Evolutionary conservation across 2,329 filamentous ascomycete species (phyloP), one percentile per base, ranked within the genome.

Genomic region (Emergomyces orientalis): DNA sequence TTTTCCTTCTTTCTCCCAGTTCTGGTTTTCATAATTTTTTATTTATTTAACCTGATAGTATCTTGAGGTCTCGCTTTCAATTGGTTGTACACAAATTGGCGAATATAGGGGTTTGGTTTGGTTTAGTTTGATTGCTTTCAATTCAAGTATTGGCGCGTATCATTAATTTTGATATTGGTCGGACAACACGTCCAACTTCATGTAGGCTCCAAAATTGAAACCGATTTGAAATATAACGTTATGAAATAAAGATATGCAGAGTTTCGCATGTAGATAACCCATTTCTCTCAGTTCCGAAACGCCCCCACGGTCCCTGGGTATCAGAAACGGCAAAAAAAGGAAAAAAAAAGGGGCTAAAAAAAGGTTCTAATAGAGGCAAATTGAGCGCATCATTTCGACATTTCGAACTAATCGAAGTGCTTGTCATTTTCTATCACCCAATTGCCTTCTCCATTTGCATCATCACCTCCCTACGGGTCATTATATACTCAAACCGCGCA

Each of bases 401-500:
- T 5, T 2, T 2, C 13, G 37, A 17, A 13, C 37, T 39, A 39
- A 39, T 39, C 37, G 13, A 14, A 39, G 4, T 17, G 14, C 2
- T 39, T 17, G 37, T 17, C 25, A 8, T 51, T 27, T 27, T 17
- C 22, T 13, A 27, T 54, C 30, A 34, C 8, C 22, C 32, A 11
- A 19, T 30, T 34, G 13, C 6, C 2, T 37, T 6, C 30, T 43
- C 17, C 55, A n/a, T 62, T 64, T 58, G 49, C 66, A 62, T 19
- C 69, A 43, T 30, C 69, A 49, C 64, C 66, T 32, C 65, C 67
- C 69, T 68, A 11, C 70, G 69, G 66, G 72, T 65, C 41, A 66
- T 64, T 32, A 78, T 68, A 65, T 76, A 78, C 41, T 75, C 69
- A 72, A 71, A 76, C 45, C 77, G 71, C 19, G 64, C 66, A 49